Conservation (phyloP, 2,329 filamentous ascomycete genomes). For the Curvularia hawaiiensis region DNA sequence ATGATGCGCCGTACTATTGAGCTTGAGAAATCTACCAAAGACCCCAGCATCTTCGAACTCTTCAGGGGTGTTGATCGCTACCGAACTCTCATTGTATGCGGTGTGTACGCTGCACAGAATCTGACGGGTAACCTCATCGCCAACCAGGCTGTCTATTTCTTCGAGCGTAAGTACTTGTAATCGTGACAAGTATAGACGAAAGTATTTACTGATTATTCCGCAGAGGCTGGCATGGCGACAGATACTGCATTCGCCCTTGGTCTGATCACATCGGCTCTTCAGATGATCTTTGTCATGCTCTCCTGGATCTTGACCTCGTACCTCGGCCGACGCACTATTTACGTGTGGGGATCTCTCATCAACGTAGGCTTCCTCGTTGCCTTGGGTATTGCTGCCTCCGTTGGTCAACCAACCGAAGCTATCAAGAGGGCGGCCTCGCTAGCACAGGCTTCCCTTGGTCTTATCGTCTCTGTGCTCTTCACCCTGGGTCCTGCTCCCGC, state of each 20-base stretch:
- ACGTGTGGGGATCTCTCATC: slow-evolving; percentile 63
- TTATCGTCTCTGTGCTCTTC: slow-evolving; percentile 70
- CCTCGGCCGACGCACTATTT: slow-evolving; percentile 67
- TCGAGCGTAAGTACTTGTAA: slow-evolving; percentile 46
- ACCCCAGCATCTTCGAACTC: slow-evolving; percentile 58
- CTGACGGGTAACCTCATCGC: slow-evolving; percentile 67
- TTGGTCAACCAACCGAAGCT: slow-evolving; percentile 42
- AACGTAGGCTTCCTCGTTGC: slow-evolving; percentile 61
- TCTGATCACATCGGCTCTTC: slow-evolving; percentile 68
- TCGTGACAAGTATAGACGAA: no score
- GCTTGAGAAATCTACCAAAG: slow-evolving; percentile 56
- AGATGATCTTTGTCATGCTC: slow-evolving; percentile 66
- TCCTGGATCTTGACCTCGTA: slow-evolving; percentile 71
- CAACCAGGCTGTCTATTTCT: slow-evolving; percentile 68
- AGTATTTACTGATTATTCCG: background rate
- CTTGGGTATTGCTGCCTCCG: slow-evolving; percentile 64
- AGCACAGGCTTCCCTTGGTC: slow-evolving; percentile 66
- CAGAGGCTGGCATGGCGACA: slow-evolving; percentile 61
- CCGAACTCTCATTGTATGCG: slow-evolving; percentile 61
- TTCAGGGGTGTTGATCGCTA: slow-evolving; percentile 61
- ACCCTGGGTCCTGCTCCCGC: slow-evolving; percentile 66
- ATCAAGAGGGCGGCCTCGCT: slow-evolving; percentile 46
- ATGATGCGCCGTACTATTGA: slow-evolving; percentile 66
- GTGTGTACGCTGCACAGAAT: slow-evolving; percentile 65
- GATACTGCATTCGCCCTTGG: slow-evolving; percentile 65